Conservation (phyloP, 306 rosid genomes). For the Argentina anserina region DNA sequence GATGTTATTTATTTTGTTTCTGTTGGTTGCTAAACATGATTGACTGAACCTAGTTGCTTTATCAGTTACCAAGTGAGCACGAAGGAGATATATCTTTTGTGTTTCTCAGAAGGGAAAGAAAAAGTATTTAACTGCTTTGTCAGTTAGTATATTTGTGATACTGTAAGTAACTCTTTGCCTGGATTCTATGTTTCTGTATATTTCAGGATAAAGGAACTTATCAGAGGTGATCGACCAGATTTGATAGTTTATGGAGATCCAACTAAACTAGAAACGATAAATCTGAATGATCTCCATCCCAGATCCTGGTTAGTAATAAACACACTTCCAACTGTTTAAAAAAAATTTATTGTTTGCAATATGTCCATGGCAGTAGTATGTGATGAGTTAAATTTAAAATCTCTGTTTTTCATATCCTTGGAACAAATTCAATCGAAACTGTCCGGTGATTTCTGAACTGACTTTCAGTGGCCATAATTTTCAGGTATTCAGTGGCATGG, state of each 20-base stretch:
- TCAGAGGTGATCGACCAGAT: slow-evolving; percentile 38
- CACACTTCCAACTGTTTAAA: not conserved
- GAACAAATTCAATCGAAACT: slow-evolving; percentile 12
- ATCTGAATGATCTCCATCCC: slow-evolving; percentile 65
- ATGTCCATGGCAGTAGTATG: not conserved
- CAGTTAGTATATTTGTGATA: too few relatives aligned
- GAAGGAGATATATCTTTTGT: not conserved
- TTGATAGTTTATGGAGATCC: slow-evolving; percentile 56
- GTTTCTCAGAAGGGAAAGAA: not conserved
- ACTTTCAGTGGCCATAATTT: slow-evolving; percentile 17
- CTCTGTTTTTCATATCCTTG: slow-evolving; percentile 1
- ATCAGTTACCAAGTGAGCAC: not conserved
- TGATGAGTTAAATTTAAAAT: slow-evolving; percentile 12
- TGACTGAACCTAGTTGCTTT: not conserved
- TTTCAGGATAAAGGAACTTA: slow-evolving; percentile 65
- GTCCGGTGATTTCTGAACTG: slow-evolving; percentile 15
- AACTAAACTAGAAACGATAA: slow-evolving; percentile 45
- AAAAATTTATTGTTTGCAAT: slow-evolving; percentile 18
- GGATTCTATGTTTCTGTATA: slow-evolving; percentile 14
- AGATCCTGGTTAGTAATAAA: slow-evolving; percentile 58
- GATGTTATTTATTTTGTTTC: not conserved
- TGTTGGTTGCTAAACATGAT: not conserved
- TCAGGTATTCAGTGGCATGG: slow-evolving; percentile 96
- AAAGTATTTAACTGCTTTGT: too few relatives aligned
- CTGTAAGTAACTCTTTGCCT: not conserved